phyloP scores from a whole-genome alignment of 2,329 filamentous ascomycete genomes.

The Trichocomaceae sp. region DNA sequence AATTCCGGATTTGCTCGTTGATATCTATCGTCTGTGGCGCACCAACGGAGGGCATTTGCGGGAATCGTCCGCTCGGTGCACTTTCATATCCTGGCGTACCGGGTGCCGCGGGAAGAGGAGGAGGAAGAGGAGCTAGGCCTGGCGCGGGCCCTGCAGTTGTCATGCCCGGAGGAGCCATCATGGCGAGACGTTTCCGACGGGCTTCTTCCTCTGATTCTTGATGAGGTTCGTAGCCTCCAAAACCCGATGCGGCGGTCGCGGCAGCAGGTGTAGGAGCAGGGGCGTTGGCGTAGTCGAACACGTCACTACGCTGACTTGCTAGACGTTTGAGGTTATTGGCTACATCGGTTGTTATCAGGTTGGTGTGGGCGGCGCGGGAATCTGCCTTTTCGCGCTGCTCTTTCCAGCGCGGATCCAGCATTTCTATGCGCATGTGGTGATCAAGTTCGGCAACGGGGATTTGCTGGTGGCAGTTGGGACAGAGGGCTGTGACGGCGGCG shows the following conservation, averaged over 20 bases:
- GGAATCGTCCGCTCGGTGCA: constrained; percentile 13
- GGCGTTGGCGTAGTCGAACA: constrained; percentile 60
- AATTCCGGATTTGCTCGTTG: constrained; percentile 73
- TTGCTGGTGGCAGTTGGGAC: constrained; percentile 87
- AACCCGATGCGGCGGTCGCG: constrained; percentile 28
- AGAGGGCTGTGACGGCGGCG: constrained; percentile 60
- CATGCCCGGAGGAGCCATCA: constrained; percentile 43
- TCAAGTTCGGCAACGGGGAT: constrained; percentile 83
- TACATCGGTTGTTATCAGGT: constrained; percentile 77
- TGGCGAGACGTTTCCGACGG: constrained; percentile 69
- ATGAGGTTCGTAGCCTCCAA: constrained; percentile 24
- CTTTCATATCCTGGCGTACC: constrained; percentile 12
- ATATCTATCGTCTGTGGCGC: constrained; percentile 56
- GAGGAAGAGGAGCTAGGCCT: constrained; percentile 20
- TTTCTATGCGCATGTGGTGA: constrained; percentile 89
- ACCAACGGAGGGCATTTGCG: constrained; percentile 23
- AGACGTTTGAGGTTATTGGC: constrained; percentile 94
- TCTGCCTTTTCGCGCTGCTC: constrained; percentile 89
- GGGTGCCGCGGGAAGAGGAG: constrained; percentile 14
- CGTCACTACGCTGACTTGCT: constrained; percentile 76
- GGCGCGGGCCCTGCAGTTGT: background rate
- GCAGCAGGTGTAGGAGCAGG: background rate
- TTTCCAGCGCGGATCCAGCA: constrained; percentile 91
- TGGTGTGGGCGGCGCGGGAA: constrained; percentile 75
- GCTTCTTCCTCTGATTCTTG: constrained; percentile 67